These are phyloP conservation scores for Blastobotrys arbuscula DNA, from an alignment of 1,139 yeast genomes.

Conservation along the genomic window DNA sequence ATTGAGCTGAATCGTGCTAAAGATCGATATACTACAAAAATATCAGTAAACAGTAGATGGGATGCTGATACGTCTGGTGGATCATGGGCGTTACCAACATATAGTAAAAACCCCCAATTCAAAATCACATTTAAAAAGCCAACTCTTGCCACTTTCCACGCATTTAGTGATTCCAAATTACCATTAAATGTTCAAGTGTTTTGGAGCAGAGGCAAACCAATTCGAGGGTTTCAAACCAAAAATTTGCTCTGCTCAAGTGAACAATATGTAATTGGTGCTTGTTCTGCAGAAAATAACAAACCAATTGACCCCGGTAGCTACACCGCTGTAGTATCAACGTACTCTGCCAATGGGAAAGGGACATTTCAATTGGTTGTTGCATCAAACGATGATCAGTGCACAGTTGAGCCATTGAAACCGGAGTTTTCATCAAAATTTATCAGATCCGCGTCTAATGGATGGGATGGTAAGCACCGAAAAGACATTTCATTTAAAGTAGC, in stretches of 20 bases:
- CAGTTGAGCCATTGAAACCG: slow-evolving; percentile 19
- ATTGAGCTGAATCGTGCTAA: slow-evolving; percentile 33
- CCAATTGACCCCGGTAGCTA: slow-evolving; percentile 38
- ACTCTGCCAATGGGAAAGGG: slow-evolving; percentile 24
- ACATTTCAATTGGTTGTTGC: slow-evolving; percentile 20
- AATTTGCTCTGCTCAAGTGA: slow-evolving; percentile 34
- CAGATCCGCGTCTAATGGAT: slow-evolving; percentile 17
- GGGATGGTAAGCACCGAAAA: slow-evolving; percentile 18
- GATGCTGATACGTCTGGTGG: slow-evolving; percentile 48
- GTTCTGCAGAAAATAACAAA: slow-evolving; percentile 27
- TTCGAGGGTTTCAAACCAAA: slow-evolving; percentile 28
- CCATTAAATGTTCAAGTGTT: slow-evolving; percentile 34
- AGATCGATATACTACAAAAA: slow-evolving; percentile 26
- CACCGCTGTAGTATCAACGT: slow-evolving; percentile 36
- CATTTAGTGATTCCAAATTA: slow-evolving; percentile 35
- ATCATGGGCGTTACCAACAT: slow-evolving; percentile 47
- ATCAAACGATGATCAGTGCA: slow-evolving; percentile 17
- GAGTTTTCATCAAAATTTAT: slow-evolving; percentile 24
- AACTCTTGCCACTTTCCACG: slow-evolving; percentile 16
- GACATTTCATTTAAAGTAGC: slow-evolving; percentile 14
- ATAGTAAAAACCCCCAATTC: slow-evolving; percentile 60
- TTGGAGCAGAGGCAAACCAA: slow-evolving; percentile 28
- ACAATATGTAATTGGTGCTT: slow-evolving; percentile 32
- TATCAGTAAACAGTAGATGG: slow-evolving; percentile 46
- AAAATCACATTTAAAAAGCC: slow-evolving; percentile 30